Percentiles rank a stretch among this genome's conserved stretches.
Evolutionary conservation across 2,329 filamentous ascomycete species (phyloP).

Genomic region (Colletotrichum abscissum): DNA sequence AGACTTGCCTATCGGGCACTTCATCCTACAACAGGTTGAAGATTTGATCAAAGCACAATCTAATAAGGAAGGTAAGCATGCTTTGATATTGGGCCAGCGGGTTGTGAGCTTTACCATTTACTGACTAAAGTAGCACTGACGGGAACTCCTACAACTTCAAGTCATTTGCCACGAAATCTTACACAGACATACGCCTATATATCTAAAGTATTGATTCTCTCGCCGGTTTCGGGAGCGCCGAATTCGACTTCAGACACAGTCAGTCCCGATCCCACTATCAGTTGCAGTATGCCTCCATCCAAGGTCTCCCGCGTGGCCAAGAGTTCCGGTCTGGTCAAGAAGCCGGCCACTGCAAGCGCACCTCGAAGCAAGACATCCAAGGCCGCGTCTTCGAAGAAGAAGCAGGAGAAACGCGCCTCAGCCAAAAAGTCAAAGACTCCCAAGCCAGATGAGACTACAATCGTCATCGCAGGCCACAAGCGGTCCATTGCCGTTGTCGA

Average conservation of each 20-base stretch:
- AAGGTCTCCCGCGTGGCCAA: background rate
- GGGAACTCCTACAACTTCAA: background rate
- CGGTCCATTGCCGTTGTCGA: background rate
- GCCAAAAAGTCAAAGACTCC: background rate
- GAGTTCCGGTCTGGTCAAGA: background rate
- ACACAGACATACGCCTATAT: background rate
- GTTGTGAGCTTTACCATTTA: background rate
- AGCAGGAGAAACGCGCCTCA: background rate
- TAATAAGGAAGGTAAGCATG: too few relatives aligned
- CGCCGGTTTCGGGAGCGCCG: too few relatives aligned
- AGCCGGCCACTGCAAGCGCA: background rate
- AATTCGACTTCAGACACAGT: background rate
- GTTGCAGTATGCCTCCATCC: background rate
- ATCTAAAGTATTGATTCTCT: background rate
- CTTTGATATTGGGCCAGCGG: background rate
- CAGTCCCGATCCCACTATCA: background rate
- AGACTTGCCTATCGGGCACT: background rate
- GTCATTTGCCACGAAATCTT: background rate
- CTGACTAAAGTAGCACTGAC: background rate
- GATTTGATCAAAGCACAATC: background rate
- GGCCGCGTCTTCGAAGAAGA: background rate
- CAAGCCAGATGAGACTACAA: background rate
- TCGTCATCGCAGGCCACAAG: constrained; percentile 8
- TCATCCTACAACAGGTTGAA: background rate
- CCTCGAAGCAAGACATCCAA: background rate